Base-by-base conservation (phyloP, 805 yeast genomes). In the Ogataea populi-albae region DNA sequence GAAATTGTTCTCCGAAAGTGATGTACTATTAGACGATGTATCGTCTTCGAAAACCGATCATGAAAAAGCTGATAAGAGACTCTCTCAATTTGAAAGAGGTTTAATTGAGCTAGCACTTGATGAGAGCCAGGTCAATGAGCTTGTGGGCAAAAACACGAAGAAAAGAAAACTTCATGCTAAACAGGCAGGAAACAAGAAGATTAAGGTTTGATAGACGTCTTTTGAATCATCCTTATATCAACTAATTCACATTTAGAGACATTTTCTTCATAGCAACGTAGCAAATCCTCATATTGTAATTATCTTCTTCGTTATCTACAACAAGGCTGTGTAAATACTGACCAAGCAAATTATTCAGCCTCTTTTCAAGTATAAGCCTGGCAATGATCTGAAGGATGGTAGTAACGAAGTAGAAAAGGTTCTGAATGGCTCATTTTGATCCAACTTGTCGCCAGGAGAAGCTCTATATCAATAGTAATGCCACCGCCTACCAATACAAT, bases 51-150 rank as follows among this genome's bases (percentile, higher is more conserved):
- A 43, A 12, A 48, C 45, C 15, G 54, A 50, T 10, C 55, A 49
- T 17, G 43, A 47, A 5, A 60, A 57, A 17, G 55, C 55, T 12
- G 67, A 61, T 25, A 65, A 70, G 41, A 69, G 69, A 47, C 63
- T 79, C 34, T 65, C 84, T 32, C 62, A 69, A 17, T 83, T 84
- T 59, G 94, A 85, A 48, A 75, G 75, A 55, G 87, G 87, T 26
- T 75, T 89, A 65, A 71, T 86, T 54, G 96, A 89, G 67, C 66
- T 76, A 57, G 85, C 88, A 48, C 82, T 83, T 38, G 82, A 81
- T 49, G 88, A 85, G 44, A 80, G 77, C 16, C 89, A 78, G 39
- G 64, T 81, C 38, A 66, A 73, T 27, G 69, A 74, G 50, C 66
- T 83, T 41, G 70, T 85, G 57, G 79, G 81, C 30, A 72, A 75